phyloP scores from a whole-genome alignment of 2,329 filamentous ascomycete species.

The Emmonsia crescens region DNA sequence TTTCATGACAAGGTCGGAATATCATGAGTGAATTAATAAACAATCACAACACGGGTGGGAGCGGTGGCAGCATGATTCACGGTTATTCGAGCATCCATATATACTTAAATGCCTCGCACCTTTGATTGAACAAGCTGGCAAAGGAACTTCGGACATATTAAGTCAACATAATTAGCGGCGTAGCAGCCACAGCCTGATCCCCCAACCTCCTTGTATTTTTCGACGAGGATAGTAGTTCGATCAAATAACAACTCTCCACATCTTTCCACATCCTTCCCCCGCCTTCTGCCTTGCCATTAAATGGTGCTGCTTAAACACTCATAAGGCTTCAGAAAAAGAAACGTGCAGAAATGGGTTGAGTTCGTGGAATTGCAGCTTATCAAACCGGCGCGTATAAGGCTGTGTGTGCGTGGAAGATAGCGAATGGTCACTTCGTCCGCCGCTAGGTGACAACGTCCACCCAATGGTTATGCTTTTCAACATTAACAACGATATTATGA shows the following conservation, averaged over 20 bases:
- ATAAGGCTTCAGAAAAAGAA: not conserved
- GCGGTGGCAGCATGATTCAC: not conserved
- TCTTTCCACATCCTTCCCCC: not conserved
- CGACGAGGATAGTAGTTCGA: not conserved
- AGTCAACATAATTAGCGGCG: not conserved
- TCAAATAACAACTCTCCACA: not conserved
- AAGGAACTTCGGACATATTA: not conserved
- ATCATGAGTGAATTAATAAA: not conserved
- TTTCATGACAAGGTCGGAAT: not conserved
- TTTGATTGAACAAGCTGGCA: not conserved
- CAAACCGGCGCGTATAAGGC: not conserved
- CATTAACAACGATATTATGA: not conserved
- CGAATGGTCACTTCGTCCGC: not conserved
- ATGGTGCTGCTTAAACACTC: not conserved
- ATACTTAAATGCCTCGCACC: not conserved
- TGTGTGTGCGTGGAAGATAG: not conserved
- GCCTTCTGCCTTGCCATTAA: not conserved
- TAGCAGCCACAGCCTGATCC: not conserved
- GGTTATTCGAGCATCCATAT: not conserved
- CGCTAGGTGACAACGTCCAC: not conserved
- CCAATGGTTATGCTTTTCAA: not conserved
- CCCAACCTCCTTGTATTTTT: not conserved
- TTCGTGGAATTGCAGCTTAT: not conserved
- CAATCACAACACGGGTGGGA: not conserved
- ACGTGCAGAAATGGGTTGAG: not conserved